A percentile compares a stretch with the other conserved stretches of the same genome.
Evolutionary conservation across 768 basidiomycete species (phyloP).

Genomic region (Russula compacta): DNA sequence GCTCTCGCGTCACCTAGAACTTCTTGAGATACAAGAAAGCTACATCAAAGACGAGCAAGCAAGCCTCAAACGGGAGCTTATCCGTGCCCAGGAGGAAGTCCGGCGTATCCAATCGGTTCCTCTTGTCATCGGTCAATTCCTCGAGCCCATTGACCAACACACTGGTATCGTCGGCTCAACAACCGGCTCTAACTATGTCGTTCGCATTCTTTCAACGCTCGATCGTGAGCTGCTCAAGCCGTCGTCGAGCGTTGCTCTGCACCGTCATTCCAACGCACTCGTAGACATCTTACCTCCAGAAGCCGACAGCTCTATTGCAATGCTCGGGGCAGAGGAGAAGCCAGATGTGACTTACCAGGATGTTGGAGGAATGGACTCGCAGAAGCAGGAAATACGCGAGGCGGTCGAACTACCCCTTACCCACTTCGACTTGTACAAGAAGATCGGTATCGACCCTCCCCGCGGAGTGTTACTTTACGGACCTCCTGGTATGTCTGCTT

Average conservation of each 20-base stretch:
- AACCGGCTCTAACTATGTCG: slow-evolving; percentile 96
- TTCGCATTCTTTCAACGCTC: slow-evolving; percentile 91
- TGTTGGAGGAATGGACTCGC: slow-evolving; percentile 93
- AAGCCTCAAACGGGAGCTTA: slow-evolving; percentile 94
- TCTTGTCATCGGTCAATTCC: slow-evolving; percentile 97
- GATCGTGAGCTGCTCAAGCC: slow-evolving; percentile 97
- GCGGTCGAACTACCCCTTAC: slow-evolving; percentile 94
- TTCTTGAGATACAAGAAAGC: slow-evolving; percentile 88
- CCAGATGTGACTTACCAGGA: slow-evolving; percentile 92
- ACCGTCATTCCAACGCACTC: slow-evolving; percentile 96
- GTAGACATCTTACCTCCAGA: slow-evolving; percentile 98
- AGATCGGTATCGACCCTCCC: slow-evolving; percentile 99
- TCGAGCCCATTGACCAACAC: slow-evolving; percentile 96
- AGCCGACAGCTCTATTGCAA: slow-evolving; percentile 92
- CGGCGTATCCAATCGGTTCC: slow-evolving; percentile 99
- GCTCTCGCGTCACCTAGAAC: slow-evolving; percentile 87
- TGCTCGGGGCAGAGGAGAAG: slow-evolving; percentile 91
- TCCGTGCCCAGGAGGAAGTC: slow-evolving; percentile 98
- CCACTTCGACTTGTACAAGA: slow-evolving; percentile 98
- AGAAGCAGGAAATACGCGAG: slow-evolving; percentile 98
- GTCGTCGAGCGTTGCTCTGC: slow-evolving; percentile 94
- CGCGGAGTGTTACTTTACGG: slow-evolving; percentile 95
- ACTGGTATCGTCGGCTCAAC: slow-evolving; percentile 97
- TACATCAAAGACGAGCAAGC: slow-evolving; percentile 99
- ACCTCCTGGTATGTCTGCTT: slow-evolving; percentile 62